Conservation (phyloP, 345 rosid genomes). For the Balakata baccata region DNA sequence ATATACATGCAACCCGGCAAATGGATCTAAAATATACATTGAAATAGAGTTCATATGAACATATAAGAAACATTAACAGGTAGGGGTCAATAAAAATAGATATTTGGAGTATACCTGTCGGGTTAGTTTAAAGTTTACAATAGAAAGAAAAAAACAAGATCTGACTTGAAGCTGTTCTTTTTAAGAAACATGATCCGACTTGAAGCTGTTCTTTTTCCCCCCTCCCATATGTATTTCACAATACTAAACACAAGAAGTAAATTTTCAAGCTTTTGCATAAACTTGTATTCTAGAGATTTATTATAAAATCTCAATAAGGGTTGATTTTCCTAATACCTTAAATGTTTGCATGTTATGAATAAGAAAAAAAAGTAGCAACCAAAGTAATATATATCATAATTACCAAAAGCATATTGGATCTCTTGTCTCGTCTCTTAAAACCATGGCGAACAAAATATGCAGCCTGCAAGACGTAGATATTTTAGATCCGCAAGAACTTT, state of each 20-base stretch:
- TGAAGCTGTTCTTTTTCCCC: no score
- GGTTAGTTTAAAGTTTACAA: not conserved
- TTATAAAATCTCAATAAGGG: not conserved
- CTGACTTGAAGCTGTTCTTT: not conserved
- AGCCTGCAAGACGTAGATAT: constrained; percentile 50
- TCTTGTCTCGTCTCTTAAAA: constrained; percentile 81
- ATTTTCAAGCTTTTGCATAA: not conserved
- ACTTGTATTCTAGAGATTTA: not conserved
- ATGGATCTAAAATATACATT: not conserved
- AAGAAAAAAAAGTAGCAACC: not conserved
- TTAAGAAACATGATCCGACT: constrained; percentile 1
- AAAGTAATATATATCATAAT: constrained; percentile 6
- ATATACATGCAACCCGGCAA: no score
- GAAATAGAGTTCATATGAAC: not conserved
- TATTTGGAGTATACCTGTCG: not conserved
- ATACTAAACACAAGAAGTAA: not conserved
- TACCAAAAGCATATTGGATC: constrained; percentile 96
- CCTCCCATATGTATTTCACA: not conserved
- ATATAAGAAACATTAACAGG: not conserved
- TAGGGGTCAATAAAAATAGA: not conserved
- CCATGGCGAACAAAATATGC: constrained; percentile 66
- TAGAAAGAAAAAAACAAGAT: not conserved
- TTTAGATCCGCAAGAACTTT: constrained; percentile 13
- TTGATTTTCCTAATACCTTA: not conserved
- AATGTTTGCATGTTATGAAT: not conserved